phyloP scores from a whole-genome alignment of 768 basidiomycete genomes.

The Podaxis sp. region DNA sequence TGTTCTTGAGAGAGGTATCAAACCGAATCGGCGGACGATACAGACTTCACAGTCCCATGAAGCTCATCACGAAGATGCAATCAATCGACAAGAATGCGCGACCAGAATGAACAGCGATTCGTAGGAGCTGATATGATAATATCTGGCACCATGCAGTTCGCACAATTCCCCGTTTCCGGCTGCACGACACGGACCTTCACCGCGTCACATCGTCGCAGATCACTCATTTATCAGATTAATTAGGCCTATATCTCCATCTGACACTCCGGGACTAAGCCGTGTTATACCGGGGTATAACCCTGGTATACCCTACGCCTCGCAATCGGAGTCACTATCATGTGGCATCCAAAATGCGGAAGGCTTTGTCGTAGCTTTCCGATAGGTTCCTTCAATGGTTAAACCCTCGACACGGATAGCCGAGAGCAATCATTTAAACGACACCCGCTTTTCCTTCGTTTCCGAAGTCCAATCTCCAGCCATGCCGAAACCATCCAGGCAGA shows the following conservation, averaged over 20 bases:
- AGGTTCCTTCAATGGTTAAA: no score
- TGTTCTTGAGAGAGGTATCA: no score
- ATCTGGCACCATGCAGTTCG: neutral
- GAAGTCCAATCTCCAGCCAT: neutral
- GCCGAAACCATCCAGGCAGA: constrained; percentile 29
- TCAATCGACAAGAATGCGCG: no score
- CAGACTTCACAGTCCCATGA: no score
- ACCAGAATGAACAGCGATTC: no score
- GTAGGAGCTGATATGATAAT: neutral
- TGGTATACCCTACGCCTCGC: neutral
- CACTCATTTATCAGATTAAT: no score
- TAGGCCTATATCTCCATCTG: neutral
- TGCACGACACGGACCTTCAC: neutral
- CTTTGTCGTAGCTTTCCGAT: no score
- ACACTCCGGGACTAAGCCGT: neutral
- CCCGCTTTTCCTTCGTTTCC: neutral
- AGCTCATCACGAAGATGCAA: no score
- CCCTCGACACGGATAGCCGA: neutral
- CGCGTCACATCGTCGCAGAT: no score
- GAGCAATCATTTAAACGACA: neutral
- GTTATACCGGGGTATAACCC: no score
- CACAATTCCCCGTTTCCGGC: neutral
- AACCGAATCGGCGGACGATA: no score
- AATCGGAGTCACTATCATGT: neutral
- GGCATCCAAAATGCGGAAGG: no score